phyloP scores from a whole-genome alignment of 208 protist species.

The Phytomonas serpens region DNA sequence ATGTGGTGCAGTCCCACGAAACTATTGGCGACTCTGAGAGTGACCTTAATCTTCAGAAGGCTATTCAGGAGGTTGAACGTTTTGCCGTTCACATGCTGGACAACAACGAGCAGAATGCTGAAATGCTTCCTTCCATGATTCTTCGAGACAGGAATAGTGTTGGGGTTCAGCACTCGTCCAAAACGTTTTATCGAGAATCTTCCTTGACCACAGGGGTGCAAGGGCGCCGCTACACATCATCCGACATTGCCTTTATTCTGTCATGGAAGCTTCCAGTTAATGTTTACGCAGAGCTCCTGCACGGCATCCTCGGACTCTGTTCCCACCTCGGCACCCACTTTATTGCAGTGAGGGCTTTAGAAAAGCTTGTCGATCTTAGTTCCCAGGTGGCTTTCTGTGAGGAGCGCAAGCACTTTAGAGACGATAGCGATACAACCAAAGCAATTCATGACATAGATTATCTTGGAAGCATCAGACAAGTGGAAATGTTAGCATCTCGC shows the following conservation, averaged over 20 bases:
- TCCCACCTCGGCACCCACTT: slow-evolving; percentile 21
- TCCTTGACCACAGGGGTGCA: background rate
- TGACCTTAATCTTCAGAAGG: slow-evolving; percentile 20
- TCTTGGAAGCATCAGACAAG: background rate
- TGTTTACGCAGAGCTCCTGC: slow-evolving; percentile 38
- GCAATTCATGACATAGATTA: background rate
- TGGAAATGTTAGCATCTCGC: background rate
- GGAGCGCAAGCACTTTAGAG: background rate
- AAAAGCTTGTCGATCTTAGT: slow-evolving; percentile 36
- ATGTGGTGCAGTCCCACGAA: slow-evolving; percentile 13
- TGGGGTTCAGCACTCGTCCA: background rate
- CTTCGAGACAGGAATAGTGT: background rate
- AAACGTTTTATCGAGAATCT: background rate
- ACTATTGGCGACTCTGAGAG: slow-evolving; percentile 24
- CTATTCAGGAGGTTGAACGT: slow-evolving; percentile 20
- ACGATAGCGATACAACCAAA: background rate
- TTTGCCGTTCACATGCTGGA: slow-evolving; percentile 12
- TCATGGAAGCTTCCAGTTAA: slow-evolving; percentile 27
- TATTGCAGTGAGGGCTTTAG: slow-evolving; percentile 34
- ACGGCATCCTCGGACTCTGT: slow-evolving; percentile 28
- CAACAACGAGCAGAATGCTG: background rate
- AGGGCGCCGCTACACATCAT: background rate
- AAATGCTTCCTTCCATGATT: background rate
- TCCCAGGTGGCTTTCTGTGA: background rate
- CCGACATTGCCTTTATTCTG: slow-evolving; percentile 5